Base-by-base conservation (phyloP, 2,329 filamentous ascomycete species). In the Colletotrichum sublineola region DNA sequence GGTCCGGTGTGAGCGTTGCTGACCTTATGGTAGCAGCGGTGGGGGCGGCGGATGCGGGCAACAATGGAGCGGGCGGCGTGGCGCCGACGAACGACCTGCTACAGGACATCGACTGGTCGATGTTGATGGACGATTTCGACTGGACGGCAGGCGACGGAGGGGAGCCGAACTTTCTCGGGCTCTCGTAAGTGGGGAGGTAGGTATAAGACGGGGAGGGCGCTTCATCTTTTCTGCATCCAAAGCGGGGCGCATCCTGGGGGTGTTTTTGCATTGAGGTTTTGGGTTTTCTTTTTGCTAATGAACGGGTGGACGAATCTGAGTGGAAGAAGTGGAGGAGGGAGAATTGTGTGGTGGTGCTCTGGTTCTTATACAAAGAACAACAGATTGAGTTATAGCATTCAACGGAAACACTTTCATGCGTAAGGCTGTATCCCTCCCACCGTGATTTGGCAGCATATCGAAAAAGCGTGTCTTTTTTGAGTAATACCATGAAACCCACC, bases 111-210 rank as follows among this genome's bases (percentile, higher is more conserved):
- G 86, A 87, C 76, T 87, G 85, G 85, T 82, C 84, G 71, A 82
- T 85, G 67, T 83, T 87, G 42, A 83, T 87, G 81, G 84, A 86
- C 68, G 86, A 87, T 57, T 86, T 87, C 75, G 84, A 85, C 71
- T 86, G 84, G 85, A 82, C 55, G 7, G 66, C 61, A 5, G 73
- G 70, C 3, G 73, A 62, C 3, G 73, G 38, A 24, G 69, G 65
- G 4, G 73, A 74, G 66, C 70, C 73, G 36, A 70, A 62, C 44
- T 70, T 74, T 38, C 52, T 73, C 36, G 71, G 71, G 18, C 46
- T 73, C 18, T 73, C 71, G 20, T 73, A 68, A 50, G 50, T n/a
- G 38, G 24, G 12, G n/a, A 20, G 61, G 44, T 63, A 52, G n/a
- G 42, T 31, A 53, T 9, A 20, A 29, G 61, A 52, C 12, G n/a